Evolutionary conservation across 768 basidiomycete genomes (phyloP).

Genomic region (Clitopilus hobsonii): DNA sequence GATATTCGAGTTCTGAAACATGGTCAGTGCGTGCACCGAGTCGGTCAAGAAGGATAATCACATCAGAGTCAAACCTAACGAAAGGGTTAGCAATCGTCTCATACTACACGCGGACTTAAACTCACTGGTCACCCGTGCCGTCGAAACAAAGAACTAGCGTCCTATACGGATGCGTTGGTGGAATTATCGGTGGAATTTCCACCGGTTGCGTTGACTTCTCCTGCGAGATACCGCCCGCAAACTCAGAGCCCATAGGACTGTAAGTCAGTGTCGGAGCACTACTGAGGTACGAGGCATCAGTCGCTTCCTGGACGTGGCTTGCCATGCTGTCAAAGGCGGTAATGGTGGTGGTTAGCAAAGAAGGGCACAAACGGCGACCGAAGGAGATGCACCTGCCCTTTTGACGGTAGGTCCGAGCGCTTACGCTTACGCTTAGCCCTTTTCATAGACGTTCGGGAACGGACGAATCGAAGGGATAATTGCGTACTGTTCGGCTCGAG

Average conservation of each 20-base stretch:
- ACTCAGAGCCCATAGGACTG: background rate
- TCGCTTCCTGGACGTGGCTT: background rate
- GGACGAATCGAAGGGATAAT: background rate
- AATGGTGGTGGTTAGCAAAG: background rate
- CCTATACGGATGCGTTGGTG: conserved; percentile 31
- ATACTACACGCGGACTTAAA: background rate
- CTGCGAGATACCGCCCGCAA: background rate
- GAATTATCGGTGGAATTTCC: conserved; percentile 28
- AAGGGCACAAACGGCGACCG: background rate
- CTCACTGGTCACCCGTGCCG: conserved; percentile 45
- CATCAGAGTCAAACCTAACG: conserved; percentile 34
- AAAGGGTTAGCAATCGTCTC: background rate
- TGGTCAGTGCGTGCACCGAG: background rate
- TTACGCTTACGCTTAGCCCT: no score
- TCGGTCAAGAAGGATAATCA: conserved; percentile 8
- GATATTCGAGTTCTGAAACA: conserved; percentile 43
- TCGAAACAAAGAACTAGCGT: conserved; percentile 71
- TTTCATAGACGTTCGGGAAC: background rate
- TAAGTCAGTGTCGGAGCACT: background rate
- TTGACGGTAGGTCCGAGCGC: no score
- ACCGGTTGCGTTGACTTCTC: background rate
- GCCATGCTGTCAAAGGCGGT: no score
- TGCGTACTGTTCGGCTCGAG: background rate
- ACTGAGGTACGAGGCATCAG: background rate
- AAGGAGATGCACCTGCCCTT: background rate